A percentile compares a stretch with the other conserved stretches of the same genome.
These are phyloP conservation scores for Kodamaea leandrae DNA, from an alignment of 805 yeast species.

Conservation along the genomic window DNA sequence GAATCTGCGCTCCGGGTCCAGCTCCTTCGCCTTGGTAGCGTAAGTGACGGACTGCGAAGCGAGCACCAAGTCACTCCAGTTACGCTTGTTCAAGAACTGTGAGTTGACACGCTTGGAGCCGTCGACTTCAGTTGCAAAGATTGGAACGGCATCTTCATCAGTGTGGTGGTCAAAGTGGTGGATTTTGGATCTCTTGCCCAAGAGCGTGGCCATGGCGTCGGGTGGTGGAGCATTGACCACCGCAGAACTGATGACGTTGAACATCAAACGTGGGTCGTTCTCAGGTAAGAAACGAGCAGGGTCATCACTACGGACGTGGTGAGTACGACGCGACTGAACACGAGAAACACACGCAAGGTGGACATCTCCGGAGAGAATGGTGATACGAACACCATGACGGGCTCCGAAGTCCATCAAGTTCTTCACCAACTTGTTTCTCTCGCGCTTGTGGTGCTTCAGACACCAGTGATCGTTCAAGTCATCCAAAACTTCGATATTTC, in stretches of 20 bases:
- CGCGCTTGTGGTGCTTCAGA: slow-evolving; percentile 78
- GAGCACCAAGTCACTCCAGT: slow-evolving; percentile 69
- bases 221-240: slow-evolving; percentile 94
- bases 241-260: slow-evolving; percentile 86
- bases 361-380: slow-evolving; percentile 90
- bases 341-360: slow-evolving; percentile 85
- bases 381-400: slow-evolving; percentile 62
- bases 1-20: background rate
- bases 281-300: slow-evolving; percentile 45
- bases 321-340: slow-evolving; percentile 55
- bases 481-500: slow-evolving; percentile 85
- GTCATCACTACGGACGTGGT: slow-evolving; percentile 34
- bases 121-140: slow-evolving; percentile 61
- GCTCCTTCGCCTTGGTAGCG: slow-evolving; percentile 1
- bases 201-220: slow-evolving; percentile 70
- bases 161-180: slow-evolving; percentile 67
- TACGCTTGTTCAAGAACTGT: slow-evolving; percentile 62
- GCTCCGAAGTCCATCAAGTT: slow-evolving; percentile 67
- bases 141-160: slow-evolving; percentile 77
- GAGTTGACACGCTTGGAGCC: slow-evolving; percentile 47
- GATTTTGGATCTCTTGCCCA: slow-evolving; percentile 62
- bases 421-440: slow-evolving; percentile 69
- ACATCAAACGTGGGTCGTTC: slow-evolving; percentile 69
- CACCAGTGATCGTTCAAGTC: slow-evolving; percentile 98
- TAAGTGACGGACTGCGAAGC: slow-evolving; percentile 31